Conservation (phyloP, 2,329 filamentous ascomycete genomes). For the Ophiostoma novo-ulmi region DNA sequence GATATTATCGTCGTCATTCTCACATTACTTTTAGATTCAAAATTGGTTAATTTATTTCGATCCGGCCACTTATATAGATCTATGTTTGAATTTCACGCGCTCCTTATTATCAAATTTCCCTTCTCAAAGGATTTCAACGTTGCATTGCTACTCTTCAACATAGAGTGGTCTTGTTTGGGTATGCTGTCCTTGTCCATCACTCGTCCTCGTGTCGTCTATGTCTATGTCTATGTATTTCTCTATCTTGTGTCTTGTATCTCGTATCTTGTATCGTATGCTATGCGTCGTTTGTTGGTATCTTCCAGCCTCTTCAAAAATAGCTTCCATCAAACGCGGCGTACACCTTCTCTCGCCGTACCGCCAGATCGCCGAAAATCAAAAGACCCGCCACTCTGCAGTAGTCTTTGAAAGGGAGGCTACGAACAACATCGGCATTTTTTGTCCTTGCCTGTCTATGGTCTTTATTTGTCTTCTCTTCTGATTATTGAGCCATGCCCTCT, state of each 20-base stretch:
- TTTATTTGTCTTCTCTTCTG: not conserved
- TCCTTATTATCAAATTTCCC: not conserved
- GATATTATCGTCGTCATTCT: not conserved
- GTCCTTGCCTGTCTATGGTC: not conserved
- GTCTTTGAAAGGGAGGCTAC: not conserved
- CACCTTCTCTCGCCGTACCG: conserved; percentile 1
- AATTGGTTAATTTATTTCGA: not conserved
- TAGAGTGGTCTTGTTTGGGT: not conserved
- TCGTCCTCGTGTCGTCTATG: not conserved
- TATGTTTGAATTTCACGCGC: not conserved
- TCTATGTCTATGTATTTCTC: not conserved
- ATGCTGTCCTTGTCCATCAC: not conserved
- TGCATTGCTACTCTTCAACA: not conserved
- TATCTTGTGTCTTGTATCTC: not conserved
- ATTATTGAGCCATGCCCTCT: not conserved
- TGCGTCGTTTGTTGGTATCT: no score
- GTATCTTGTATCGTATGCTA: no score
- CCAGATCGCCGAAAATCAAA: not conserved
- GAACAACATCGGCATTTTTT: not conserved
- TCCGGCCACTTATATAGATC: not conserved
- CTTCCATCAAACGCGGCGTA: not conserved
- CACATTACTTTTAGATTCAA: not conserved
- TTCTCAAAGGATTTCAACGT: not conserved
- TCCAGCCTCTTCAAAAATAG: no score
- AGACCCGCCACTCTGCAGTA: conserved; percentile 7